These are phyloP conservation scores for Canavalia ensiformis DNA, from an alignment of 306 rosid genomes.

Conservation along the genomic window DNA sequence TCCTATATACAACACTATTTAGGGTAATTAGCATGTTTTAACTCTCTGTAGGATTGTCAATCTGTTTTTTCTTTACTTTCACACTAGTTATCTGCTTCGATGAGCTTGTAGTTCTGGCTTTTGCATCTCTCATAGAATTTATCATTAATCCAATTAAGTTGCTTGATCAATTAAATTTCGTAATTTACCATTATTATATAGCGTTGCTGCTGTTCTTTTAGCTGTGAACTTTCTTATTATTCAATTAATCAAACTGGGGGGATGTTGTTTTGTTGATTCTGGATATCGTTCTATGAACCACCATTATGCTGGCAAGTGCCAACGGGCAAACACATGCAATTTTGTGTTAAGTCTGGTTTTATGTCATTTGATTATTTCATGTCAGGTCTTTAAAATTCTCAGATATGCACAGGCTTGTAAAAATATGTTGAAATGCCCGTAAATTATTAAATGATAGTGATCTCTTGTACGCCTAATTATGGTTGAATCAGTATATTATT, in stretches of 20 bases:
- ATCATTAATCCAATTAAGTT: constrained; percentile 25
- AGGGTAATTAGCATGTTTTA: constrained; percentile 10
- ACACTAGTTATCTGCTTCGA: constrained; percentile 1
- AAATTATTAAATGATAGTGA: constrained; percentile 8
- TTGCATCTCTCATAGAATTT: neutral
- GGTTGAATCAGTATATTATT: neutral
- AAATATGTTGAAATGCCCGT: neutral
- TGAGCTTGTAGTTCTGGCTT: neutral
- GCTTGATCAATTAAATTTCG: neutral
- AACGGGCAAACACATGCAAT: neutral
- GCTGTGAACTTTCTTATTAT: neutral
- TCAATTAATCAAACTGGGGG: neutral
- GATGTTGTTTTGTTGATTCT: constrained; percentile 20
- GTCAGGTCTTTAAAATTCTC: neutral
- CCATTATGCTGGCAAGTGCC: no score
- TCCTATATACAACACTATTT: neutral
- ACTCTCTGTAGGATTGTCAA: neutral
- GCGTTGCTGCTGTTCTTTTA: neutral
- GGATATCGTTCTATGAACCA: neutral
- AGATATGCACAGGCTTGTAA: constrained; percentile 26
- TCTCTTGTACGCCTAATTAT: constrained; percentile 15
- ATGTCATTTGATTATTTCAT: neutral
- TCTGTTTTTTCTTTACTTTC: constrained; percentile 13
- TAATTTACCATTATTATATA: neutral
- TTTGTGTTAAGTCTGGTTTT: neutral